Conservation (phyloP, 2,329 filamentous ascomycete genomes). For the Colletotrichum sp. region DNA sequence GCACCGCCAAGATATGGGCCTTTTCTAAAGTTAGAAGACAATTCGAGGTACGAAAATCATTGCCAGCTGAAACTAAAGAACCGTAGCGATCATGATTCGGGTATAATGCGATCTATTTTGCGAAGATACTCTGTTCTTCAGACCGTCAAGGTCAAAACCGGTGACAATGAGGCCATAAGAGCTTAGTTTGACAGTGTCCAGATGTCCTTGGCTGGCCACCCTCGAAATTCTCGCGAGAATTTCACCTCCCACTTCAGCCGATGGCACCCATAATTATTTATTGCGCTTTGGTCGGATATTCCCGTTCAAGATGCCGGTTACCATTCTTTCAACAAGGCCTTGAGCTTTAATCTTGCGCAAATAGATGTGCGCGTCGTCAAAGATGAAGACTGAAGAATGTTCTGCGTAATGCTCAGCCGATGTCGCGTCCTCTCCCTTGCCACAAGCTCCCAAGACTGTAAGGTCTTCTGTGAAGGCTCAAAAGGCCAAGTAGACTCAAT, state of each 20-base stretch:
- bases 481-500: not conserved
- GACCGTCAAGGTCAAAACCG: not conserved
- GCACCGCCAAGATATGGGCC: not conserved
- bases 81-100: not conserved
- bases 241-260: not conserved
- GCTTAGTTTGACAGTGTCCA: not conserved
- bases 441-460: not conserved
- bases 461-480: not conserved
- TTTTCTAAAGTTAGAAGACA: not conserved
- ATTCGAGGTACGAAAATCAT: not conserved
- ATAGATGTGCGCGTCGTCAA: not conserved
- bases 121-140: not conserved
- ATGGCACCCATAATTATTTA: not conserved
- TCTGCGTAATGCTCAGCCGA: not conserved
- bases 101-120: not conserved
- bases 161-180: not conserved
- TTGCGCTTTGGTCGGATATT: not conserved
- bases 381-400: not conserved
- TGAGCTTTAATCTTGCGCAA: not conserved
- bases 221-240: not conserved
- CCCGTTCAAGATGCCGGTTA: not conserved
- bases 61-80: not conserved
- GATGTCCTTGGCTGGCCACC: not conserved
- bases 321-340: not conserved
- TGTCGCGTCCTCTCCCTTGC: not conserved